Evolutionary conservation across 352 stramenopile genomes (phyloP).

Genomic region (Peronospora farinosa): DNA sequence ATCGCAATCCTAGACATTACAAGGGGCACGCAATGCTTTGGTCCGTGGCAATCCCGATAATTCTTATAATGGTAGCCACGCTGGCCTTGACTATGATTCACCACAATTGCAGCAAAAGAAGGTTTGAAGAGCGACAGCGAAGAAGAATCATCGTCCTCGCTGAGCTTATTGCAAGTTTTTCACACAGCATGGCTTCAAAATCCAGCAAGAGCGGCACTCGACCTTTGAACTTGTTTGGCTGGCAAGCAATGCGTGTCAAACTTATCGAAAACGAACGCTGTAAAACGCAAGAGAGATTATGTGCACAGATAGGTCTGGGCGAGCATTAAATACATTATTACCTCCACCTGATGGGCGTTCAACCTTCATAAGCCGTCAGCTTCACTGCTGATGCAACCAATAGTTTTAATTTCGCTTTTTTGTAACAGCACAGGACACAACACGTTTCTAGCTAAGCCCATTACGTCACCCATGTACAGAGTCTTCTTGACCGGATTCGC

Average conservation of each 20-base stretch:
- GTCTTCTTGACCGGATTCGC: conserved; percentile 1
- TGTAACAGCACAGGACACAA: background rate
- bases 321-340: conserved; percentile 13
- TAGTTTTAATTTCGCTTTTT: background rate
- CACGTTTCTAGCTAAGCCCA: conserved; percentile 6
- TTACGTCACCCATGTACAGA: conserved; percentile 1
- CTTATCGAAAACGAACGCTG: conserved; percentile 39
- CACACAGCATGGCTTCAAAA: conserved; percentile 6
- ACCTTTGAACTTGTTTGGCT: conserved; percentile 39
- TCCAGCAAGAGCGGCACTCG: conserved; percentile 15
- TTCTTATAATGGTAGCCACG: conserved; percentile 20
- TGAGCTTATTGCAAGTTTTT: conserved; percentile 11
- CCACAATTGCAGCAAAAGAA: conserved; percentile 16
- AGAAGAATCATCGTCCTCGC: conserved; percentile 10
- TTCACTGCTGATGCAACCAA: conserved; percentile 12
- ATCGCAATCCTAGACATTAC: background rate
- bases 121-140: conserved; percentile 9
- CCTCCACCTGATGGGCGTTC: conserved; percentile 15
- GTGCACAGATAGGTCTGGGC: background rate
- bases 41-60: conserved; percentile 19
- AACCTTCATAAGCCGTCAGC: conserved; percentile 1
- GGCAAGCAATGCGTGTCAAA: conserved; percentile 37
- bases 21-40: conserved; percentile 24
- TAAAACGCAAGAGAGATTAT: conserved; percentile 8
- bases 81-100: conserved; percentile 20